Percentiles rank a stretch among this genome's conserved stretches.
These are phyloP conservation scores for Suillus tomentosus DNA, from an alignment of 768 basidiomycete genomes.

Conservation along the genomic window DNA sequence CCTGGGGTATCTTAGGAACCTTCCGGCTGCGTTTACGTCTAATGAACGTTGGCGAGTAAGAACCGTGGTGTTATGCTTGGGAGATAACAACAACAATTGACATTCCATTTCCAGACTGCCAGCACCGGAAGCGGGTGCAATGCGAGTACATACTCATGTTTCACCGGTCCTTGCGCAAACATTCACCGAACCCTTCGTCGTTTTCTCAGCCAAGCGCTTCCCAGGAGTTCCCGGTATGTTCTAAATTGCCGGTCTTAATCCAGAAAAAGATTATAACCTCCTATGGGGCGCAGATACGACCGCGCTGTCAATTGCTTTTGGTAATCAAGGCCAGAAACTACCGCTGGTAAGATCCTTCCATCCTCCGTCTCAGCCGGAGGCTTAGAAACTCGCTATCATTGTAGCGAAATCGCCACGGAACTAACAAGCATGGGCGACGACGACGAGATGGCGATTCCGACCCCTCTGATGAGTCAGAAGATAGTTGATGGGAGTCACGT, in stretches of 20 bases:
- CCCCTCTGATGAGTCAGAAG: conserved; percentile 72
- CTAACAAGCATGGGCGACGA: conserved; percentile 58
- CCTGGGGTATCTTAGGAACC: conserved; percentile 51
- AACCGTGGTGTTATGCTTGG: conserved; percentile 25
- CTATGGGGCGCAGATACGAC: conserved; percentile 66
- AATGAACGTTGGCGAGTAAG: conserved; percentile 92
- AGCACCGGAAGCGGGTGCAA: conserved; percentile 69
- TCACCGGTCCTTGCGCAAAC: conserved; percentile 83
- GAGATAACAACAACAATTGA: conserved; percentile 22
- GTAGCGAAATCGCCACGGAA: conserved; percentile 82
- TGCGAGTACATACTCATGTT: conserved; percentile 62
- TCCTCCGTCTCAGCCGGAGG: conserved; percentile 24
- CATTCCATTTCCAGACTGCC: conserved; percentile 52
- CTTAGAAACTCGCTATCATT: conserved; percentile 23
- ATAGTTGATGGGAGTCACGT: conserved; percentile 31
- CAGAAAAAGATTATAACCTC: conserved; percentile 21
- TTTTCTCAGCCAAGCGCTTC: conserved; percentile 92
- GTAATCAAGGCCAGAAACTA: conserved; percentile 88
- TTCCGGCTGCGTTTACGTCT: conserved; percentile 87
- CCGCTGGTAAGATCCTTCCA: conserved; percentile 63
- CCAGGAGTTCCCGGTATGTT: conserved; percentile 86
- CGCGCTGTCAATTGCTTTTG: conserved; percentile 83
- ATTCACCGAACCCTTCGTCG: conserved; percentile 81
- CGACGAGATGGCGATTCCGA: conserved; percentile 61
- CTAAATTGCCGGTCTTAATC: conserved; percentile 18